A percentile compares a stretch with the other conserved stretches of the same genome.
These are phyloP conservation scores for Clarkia xantiana DNA, from an alignment of 345 rosid species.

Conservation along the genomic window DNA sequence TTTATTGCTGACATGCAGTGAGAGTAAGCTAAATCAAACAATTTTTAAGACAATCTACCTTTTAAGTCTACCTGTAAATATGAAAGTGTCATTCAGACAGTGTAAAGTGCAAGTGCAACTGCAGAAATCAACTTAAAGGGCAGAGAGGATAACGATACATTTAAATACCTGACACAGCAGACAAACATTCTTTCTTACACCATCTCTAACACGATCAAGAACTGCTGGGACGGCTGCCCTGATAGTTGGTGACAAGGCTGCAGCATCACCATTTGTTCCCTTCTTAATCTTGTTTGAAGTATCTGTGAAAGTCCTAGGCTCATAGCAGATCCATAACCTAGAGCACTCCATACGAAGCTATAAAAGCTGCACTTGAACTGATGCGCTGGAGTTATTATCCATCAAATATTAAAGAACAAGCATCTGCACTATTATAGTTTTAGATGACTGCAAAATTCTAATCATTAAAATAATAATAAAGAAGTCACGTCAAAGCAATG, in stretches of 20 bases:
- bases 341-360: slow-evolving; percentile 76
- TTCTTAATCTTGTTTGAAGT: slow-evolving; percentile 80
- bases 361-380: slow-evolving; percentile 35
- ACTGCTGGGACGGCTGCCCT: slow-evolving; percentile 99
- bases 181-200: slow-evolving; percentile 84
- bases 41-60: slow-evolving; percentile 62
- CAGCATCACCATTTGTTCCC: slow-evolving; percentile 89
- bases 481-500: no score
- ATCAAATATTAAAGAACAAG: no score
- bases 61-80: slow-evolving; percentile 56
- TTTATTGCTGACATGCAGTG: slow-evolving; percentile 86
- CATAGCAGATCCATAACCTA: slow-evolving; percentile 92
- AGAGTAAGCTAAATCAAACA: slow-evolving; percentile 82
- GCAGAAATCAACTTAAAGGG: no score
- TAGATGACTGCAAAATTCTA: no score
- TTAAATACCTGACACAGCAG: background rate
- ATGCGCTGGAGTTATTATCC: no score
- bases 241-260: slow-evolving; percentile 63
- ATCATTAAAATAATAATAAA: no score
- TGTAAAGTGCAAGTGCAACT: no score
- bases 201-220: slow-evolving; percentile 95
- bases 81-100: slow-evolving; percentile 1
- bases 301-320: slow-evolving; percentile 96
- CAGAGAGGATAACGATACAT: no score
- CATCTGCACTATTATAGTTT: no score